Conservation (phyloP, 352 stramenopile genomes). For the Phytophthora citrophthora region DNA sequence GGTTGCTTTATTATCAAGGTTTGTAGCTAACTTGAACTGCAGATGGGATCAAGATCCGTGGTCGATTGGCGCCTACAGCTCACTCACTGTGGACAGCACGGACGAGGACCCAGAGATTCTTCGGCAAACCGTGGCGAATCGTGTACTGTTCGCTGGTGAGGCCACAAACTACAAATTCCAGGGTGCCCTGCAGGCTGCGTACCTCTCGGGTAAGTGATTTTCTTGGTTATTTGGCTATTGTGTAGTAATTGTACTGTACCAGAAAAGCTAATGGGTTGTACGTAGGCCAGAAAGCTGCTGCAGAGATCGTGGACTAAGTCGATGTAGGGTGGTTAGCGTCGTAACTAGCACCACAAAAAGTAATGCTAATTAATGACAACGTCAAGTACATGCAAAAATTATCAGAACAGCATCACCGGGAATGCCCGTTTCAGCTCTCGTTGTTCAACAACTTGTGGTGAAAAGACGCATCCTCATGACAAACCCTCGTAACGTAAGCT, state of each 20-base stretch:
- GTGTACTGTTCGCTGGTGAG: constrained; percentile 72
- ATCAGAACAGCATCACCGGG: neutral
- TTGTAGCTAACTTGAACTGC: neutral
- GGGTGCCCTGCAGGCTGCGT: constrained; percentile 66
- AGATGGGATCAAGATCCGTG: constrained; percentile 72
- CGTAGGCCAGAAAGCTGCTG: constrained; percentile 43
- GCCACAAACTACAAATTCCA: constrained; percentile 77
- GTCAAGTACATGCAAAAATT: too few species aligned
- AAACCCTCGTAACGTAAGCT: constrained; percentile 19
- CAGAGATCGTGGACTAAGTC: constrained; percentile 23
- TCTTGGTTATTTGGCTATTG: neutral
- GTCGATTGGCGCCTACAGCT: constrained; percentile 67
- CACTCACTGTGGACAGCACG: constrained; percentile 64
- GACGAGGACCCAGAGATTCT: constrained; percentile 62
- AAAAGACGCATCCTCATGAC: constrained; percentile 4
- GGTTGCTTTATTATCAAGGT: neutral
- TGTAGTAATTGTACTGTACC: neutral
- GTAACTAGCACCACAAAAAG: too few species aligned
- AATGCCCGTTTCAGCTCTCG: neutral
- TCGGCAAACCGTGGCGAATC: constrained; percentile 39
- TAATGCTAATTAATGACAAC: too few species aligned
- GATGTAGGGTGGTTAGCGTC: neutral
- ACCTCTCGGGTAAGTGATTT: constrained; percentile 46
- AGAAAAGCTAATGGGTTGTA: neutral
- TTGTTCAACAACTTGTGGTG: too few species aligned